Conservation (phyloP, 495 filamentous ascomycete genomes). For the Terfezia boudieri region DNA sequence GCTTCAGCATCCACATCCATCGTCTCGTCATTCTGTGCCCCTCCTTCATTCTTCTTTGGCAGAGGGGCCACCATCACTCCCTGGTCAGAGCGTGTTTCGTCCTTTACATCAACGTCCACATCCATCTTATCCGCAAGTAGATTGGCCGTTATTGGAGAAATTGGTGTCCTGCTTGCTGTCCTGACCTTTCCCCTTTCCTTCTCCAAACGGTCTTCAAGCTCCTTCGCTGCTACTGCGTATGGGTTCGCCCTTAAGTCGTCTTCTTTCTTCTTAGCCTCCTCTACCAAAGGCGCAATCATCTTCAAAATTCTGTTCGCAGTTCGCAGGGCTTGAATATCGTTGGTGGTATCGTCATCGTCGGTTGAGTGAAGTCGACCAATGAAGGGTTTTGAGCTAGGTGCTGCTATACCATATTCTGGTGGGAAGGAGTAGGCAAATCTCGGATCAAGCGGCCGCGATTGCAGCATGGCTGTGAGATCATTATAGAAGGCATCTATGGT, state of each 20-base stretch:
- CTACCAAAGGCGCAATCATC: constrained; percentile 49
- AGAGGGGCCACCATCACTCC: constrained; percentile 17
- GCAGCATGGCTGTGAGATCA: constrained; percentile 12
- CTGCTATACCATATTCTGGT: neutral
- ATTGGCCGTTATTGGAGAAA: neutral
- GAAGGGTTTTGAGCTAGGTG: neutral
- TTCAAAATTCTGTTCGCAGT: constrained; percentile 68
- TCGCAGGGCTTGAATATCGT: constrained; percentile 1
- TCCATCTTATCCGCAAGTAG: neutral
- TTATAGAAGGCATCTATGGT: constrained; percentile 17
- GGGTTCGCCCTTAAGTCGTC: constrained; percentile 48
- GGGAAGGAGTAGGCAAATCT: constrained; percentile 5
- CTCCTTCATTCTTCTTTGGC: constrained; percentile 19
- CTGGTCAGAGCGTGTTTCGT: constrained; percentile 13
- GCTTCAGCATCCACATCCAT: constrained; percentile 7
- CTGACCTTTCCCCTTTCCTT: constrained; percentile 26
- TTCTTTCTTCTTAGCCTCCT: constrained; percentile 57
- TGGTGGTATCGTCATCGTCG: neutral
- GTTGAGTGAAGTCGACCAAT: neutral
- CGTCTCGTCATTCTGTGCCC: constrained; percentile 24
- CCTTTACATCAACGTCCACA: neutral
- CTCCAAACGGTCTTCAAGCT: constrained; percentile 53
- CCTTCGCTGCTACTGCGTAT: constrained; percentile 43
- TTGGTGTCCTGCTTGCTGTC: constrained; percentile 3
- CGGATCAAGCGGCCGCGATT: constrained; percentile 10